These are phyloP conservation scores for Manihot esculenta DNA, from an alignment of 441 rosid genomes.

Conservation along the genomic window DNA sequence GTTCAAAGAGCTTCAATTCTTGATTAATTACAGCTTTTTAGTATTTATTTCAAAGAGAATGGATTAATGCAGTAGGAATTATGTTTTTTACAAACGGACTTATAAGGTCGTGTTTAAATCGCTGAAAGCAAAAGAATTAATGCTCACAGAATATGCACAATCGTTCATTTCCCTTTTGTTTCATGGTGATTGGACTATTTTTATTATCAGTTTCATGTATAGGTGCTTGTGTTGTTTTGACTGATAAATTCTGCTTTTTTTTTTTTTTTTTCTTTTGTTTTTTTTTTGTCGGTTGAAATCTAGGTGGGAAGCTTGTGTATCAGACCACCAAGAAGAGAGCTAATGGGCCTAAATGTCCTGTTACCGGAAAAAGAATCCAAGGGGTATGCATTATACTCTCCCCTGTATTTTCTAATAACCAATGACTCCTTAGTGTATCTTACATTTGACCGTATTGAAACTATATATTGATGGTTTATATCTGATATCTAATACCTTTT, in stretches of 20 bases:
- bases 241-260: not conserved
- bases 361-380: not conserved
- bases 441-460: too few relatives aligned
- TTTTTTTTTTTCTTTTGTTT: too few relatives aligned
- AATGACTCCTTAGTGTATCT: not conserved
- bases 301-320: not conserved
- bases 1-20: too few relatives aligned
- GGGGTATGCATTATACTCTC: not conserved
- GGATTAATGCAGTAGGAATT: not conserved
- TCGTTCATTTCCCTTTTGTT: not conserved
- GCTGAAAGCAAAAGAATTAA: not conserved
- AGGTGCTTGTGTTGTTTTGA: too few relatives aligned
- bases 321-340: conserved; percentile 1
- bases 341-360: not conserved
- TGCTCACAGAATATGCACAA: not conserved
- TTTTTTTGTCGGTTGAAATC: too few relatives aligned
- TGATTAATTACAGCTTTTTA: too few relatives aligned
- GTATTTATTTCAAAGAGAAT: too few relatives aligned
- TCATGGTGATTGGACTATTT: not conserved
- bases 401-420: not conserved
- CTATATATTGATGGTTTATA: too few relatives aligned
- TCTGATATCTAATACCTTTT: too few relatives aligned
- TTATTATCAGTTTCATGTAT: not conserved
- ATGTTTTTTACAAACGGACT: not conserved
- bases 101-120: not conserved